These are phyloP conservation scores for Metarhizium album DNA, from an alignment of 2,329 filamentous ascomycete species.

Conservation along the genomic window DNA sequence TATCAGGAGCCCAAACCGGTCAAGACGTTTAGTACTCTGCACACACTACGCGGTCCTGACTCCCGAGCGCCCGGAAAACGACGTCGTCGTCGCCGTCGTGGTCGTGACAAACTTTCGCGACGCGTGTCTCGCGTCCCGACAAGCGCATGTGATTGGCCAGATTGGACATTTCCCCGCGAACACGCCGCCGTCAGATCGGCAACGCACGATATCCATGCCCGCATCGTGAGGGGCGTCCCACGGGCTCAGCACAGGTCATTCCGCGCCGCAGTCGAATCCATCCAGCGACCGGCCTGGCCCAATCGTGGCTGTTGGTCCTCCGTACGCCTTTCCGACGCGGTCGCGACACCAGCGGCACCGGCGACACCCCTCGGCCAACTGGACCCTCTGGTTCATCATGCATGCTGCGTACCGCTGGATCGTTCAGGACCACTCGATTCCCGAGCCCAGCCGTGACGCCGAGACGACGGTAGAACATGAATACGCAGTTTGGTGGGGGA, in stretches of 20 bases:
- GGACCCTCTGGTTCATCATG: too few species aligned
- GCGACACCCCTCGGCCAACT: too few species aligned
- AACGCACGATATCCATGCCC: background rate
- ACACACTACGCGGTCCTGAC: too few species aligned
- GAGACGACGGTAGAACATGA: background rate
- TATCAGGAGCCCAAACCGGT: too few species aligned
- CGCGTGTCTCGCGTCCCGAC: conserved; percentile 2
- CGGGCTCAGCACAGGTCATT: background rate
- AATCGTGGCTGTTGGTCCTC: conserved; percentile 9
- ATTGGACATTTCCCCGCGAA: background rate
- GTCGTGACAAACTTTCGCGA: background rate
- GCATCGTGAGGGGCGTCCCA: background rate
- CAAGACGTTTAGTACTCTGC: too few species aligned
- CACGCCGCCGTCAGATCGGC: background rate
- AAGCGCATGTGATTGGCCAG: background rate
- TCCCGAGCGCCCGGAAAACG: too few species aligned
- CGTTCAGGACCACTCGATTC: conserved; percentile 14
- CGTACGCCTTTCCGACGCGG: conserved; percentile 11
- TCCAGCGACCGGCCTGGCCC: background rate
- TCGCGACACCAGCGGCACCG: conserved; percentile 6
- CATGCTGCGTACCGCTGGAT: background rate
- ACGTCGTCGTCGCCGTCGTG: background rate
- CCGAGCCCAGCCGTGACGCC: background rate
- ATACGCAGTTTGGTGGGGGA: background rate
- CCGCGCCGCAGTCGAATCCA: conserved; percentile 2